Base-by-base conservation (phyloP, 2,329 filamentous ascomycete species). In the Capronia epimyces region DNA sequence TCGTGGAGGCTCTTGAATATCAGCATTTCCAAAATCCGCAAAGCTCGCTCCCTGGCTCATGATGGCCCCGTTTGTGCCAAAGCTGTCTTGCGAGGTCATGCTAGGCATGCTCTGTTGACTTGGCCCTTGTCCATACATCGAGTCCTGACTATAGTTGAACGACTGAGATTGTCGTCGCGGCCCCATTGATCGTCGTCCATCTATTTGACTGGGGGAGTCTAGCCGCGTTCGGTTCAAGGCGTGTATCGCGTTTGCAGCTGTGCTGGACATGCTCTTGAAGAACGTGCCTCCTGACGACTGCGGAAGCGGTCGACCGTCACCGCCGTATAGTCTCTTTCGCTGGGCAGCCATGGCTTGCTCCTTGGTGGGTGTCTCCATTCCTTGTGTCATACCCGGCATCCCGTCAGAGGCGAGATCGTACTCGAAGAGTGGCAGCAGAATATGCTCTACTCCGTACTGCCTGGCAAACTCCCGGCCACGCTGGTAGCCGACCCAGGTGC, bases 281-380 rank as follows among this genome's bases (percentile, higher is more conserved):
- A 96, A 96, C 1, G 93, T 96, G 15, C 89, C 90, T 41, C 86
- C 83, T 15, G 75, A 82, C 61, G 63, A 71, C 56, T 78, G 74
- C 46, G 79, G 82, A 62, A 81, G 82, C 10, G 77, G 72, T 43
- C 89, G 79, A 43, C 77, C 81, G 51, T 95, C 88, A 40, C 78
- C 80, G 59, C 86, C 95, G 71, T 96, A 97, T 70, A 96, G 82
- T 59, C 91, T 82, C 69, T 98, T 97, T 60, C 93, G 77, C 70
- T 89, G 86, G 9, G 91, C 91, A 9, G 93, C 93, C 90, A 97
- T 95, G 53, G 93, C 93, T 69, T 97, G 93, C 69, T 97, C 93
- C 70, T 98, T 98, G 31, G 93, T 98, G 0, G 93, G 93, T 0
- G 93, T 97, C 63, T 97, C 91, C 62, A 95, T 79, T 60, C 84